These are phyloP conservation scores for Rhipidocladum racemiflorum DNA, from an alignment of 176 grass and related monocot species.

Conservation along the genomic window DNA sequence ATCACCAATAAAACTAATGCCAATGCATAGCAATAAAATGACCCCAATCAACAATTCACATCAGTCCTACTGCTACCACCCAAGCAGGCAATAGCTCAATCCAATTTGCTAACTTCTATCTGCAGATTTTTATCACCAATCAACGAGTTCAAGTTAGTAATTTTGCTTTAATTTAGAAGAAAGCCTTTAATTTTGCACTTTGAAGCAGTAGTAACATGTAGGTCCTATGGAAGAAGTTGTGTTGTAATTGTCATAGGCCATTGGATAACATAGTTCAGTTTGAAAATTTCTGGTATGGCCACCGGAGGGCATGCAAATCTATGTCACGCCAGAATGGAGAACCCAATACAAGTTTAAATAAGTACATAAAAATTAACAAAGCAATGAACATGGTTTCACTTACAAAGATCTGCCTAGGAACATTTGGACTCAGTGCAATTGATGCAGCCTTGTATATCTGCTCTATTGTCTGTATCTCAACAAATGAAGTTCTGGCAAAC, in stretches of 20 bases:
- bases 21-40: background rate
- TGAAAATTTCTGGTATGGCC: background rate
- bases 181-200: no score
- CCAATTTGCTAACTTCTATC: background rate
- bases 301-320: background rate
- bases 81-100: background rate
- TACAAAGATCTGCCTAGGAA: no score
- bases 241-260: no score
- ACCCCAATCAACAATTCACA: background rate
- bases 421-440: slow-evolving; percentile 87
- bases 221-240: no score
- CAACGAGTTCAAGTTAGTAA: background rate
- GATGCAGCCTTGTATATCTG: slow-evolving; percentile 99
- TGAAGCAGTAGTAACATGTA: no score
- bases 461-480: slow-evolving; percentile 86
- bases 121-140: background rate
- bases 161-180: no score
- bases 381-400: slow-evolving; percentile 10
- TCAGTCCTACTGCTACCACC: background rate
- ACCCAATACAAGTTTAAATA: background rate
- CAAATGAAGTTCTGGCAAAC: background rate
- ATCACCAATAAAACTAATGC: background rate
- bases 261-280: background rate
- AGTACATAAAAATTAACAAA: slow-evolving; percentile 12
- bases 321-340: background rate